Base-by-base conservation (phyloP, 331 rosid species). In the Quercus phellos region DNA sequence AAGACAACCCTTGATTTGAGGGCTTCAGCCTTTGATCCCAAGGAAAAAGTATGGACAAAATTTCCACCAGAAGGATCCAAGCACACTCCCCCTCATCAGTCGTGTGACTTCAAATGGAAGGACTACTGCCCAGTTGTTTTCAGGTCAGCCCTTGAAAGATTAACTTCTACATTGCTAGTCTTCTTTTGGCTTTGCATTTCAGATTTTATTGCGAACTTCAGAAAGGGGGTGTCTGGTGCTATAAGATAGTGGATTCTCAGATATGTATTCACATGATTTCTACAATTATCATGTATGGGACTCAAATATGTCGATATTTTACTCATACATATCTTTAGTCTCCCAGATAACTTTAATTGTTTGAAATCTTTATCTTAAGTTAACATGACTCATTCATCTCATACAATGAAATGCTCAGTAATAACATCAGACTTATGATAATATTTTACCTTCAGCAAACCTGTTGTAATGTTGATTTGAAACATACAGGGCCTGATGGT, bases 31-130 rank as follows among this genome's bases (percentile, higher is more conserved):
- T 95, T 95, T 76, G 98, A 95, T 86, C 94, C 98, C 3, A 92
- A 80, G 80, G 98, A 95, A 72, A 95, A 95, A 73, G 90, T 92
- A 2, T 94, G 99, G 99, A 94, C 99, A 2, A 91, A 78, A 79
- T 94, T 94, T 80, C 98, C 99, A 42, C 90, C 98, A 3, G 96
- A 95, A 82, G 99, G 99, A 80, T 92, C 98, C 74, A 94, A 94
- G 82, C 79, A 90, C 81, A 94, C 99, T 2, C 99, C 98, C 6
- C 99, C 99, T 55, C 99, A 94, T 78, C 89, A 84, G 5, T 92
- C 97, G 13, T 85, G 90, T 34, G 98, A 94, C 42, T 94, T 94
- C 77, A 86, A 81, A 83, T 94, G 99, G 99, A 94, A 94, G 90
- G 99, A 94, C 78, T 94, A 94, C 75, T 94, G 99, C 53, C 99